A percentile compares a stretch with the other conserved stretches of the same genome.
Conservation (phyloP, 139 green algal genomes). For the Spirogloea muscicola region DNA sequence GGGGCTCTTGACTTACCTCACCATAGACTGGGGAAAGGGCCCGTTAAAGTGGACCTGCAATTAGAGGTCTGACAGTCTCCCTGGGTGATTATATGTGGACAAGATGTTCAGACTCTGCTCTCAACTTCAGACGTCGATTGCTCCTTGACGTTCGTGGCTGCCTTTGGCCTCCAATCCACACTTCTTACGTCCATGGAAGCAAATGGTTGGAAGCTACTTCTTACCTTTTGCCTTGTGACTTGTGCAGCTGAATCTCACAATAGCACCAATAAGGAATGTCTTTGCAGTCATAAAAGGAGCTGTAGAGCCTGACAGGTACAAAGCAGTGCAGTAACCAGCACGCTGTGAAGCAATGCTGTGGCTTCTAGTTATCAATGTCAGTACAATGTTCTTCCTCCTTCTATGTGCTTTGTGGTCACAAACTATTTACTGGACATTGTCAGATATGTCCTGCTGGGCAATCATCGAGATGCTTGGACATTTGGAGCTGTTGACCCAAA, state of each 20-base stretch:
- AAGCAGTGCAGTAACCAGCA: no score
- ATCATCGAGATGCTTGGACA: slow-evolving; percentile 46
- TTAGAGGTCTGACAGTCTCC: no score
- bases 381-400: background rate
- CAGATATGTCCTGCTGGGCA: slow-evolving; percentile 50
- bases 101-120: no score
- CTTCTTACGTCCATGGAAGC: no score
- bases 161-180: no score
- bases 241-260: slow-evolving; percentile 9
- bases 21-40: no score
- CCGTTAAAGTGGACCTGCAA: no score
- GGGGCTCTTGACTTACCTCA: no score
- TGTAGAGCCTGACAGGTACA: slow-evolving; percentile 28
- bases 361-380: background rate
- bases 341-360: background rate
- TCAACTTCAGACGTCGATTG: no score
- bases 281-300: slow-evolving; percentile 11
- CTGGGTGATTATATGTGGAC: no score
- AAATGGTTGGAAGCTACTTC: no score
- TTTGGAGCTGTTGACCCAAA: slow-evolving; percentile 48
- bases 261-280: slow-evolving; percentile 29
- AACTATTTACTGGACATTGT: background rate
- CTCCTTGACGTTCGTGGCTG: no score
- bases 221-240: slow-evolving; percentile 2
- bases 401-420: background rate